Evolutionary conservation across 805 yeast genomes (phyloP), one percentile per base, ranked within the genome.

Genomic region (Wickerhamiella slavikovae): DNA sequence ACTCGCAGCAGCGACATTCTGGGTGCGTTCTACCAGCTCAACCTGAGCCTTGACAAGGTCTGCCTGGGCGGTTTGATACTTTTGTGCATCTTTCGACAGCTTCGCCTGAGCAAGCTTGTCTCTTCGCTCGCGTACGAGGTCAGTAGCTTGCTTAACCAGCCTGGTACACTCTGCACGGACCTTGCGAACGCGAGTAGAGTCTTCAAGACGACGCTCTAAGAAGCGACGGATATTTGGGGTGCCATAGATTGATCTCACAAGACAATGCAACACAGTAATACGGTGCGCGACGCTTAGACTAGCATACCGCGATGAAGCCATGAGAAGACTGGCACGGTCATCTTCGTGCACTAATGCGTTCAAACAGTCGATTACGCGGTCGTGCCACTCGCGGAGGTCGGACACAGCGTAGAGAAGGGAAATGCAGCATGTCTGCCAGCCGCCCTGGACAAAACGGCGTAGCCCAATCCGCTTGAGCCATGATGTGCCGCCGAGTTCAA

Each of bases 401-500:
- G 68, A 68, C 11, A 68, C 67, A 28, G 60, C 56, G 14, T 69
- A 66, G 24, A 83, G 58, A 2, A 82, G 57, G 19, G 93, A 93
- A 28, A 82, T 48, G 25, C 83, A 49, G 25, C 75, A 64, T 24
- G 74, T 61, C 41, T 79, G 73, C 94, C 95, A 85, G 31, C 68
- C 69, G 3, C 93, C 92, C 42, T 79, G 82, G 41, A 63, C 68
- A 48, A 77, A 89, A 37, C 66, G 65, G 31, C 93, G 66, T 32
- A 66, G 71, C 10, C 71, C 63, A 13, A 85, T 57, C 24, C 91
- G 58, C 18, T 76, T 91, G 34, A 70, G 66, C 94, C 96, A 89
- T 5, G 27, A 23, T n/a, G 9, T 27, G 9, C 24, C 15, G 19
- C 14, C 39, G 16, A 15, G 15, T 9, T 27, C 29, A 4, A 44